Percentiles rank a stretch among this genome's conserved stretches.
Conservation (phyloP, 257 asterid genomes). For the Solanum sitiens region DNA sequence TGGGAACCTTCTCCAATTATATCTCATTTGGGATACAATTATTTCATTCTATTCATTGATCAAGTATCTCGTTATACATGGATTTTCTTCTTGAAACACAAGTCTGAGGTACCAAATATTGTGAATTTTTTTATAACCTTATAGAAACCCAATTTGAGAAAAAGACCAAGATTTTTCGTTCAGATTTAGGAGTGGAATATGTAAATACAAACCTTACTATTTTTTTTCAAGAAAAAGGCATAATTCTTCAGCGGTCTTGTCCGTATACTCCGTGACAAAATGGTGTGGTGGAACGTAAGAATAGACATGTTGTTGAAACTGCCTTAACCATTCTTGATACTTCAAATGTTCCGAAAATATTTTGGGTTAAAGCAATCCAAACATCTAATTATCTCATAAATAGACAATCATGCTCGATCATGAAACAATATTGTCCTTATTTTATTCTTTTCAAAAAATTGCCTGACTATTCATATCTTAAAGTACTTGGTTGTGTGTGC, state of each 20-base stretch:
- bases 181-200: not conserved
- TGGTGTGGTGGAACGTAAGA: not conserved
- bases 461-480: not conserved
- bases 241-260: not conserved
- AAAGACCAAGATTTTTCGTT: not conserved
- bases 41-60: not conserved
- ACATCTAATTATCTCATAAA: not conserved
- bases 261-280: not conserved
- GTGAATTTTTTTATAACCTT: not conserved
- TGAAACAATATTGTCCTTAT: not conserved
- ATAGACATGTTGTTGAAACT: constrained; percentile 3
- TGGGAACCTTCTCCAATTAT: not conserved
- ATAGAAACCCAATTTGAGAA: not conserved
- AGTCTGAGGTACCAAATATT: not conserved
- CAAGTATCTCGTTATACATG: not conserved
- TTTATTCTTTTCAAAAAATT: not conserved
- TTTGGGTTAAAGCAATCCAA: not conserved
- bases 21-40: not conserved
- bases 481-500: not conserved
- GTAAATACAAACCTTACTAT: not conserved
- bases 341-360: not conserved
- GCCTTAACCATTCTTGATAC: not conserved
- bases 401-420: not conserved
- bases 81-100: not conserved
- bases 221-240: not conserved